Evolutionary conservation across 2,329 filamentous ascomycete species (phyloP).

Genomic region (Fragosphaeria purpurea): DNA sequence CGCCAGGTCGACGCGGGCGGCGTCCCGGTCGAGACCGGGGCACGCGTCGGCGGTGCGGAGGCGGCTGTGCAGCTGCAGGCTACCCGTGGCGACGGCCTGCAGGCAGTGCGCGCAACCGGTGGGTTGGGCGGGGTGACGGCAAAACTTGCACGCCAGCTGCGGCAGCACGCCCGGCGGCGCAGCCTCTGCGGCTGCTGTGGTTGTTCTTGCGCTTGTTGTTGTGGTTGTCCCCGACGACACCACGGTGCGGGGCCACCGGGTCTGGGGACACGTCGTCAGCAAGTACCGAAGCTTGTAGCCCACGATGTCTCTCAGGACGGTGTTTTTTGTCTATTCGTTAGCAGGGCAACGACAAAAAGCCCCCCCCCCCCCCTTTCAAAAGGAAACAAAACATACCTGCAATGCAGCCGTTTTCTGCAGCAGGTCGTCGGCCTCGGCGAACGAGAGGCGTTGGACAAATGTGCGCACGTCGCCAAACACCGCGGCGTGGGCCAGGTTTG

Average conservation of each 20-base stretch:
- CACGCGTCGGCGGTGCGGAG: slow-evolving; percentile 15
- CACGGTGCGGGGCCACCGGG: slow-evolving; percentile 7
- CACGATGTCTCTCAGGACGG: slow-evolving; percentile 17
- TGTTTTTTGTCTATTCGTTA: neutral
- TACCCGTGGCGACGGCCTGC: slow-evolving; percentile 13
- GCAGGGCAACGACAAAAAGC: too few relatives aligned
- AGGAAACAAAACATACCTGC: too few relatives aligned
- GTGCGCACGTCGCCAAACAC: slow-evolving; percentile 37
- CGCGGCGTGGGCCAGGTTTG: slow-evolving; percentile 21
- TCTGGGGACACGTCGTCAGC: slow-evolving; percentile 28
- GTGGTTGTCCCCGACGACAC: neutral
- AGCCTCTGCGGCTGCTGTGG: neutral
- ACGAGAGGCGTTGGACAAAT: slow-evolving; percentile 32
- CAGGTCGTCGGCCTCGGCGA: slow-evolving; percentile 29
- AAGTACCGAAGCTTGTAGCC: slow-evolving; percentile 35
- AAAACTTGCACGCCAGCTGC: slow-evolving; percentile 14
- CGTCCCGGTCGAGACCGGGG: slow-evolving; percentile 21
- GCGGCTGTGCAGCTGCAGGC: slow-evolving; percentile 13
- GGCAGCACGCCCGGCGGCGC: too few relatives aligned
- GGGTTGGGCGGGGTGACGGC: neutral
- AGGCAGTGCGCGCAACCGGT: slow-evolving; percentile 11
- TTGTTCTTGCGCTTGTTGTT: neutral
- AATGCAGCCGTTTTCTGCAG: slow-evolving; percentile 17
- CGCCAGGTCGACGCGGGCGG: slow-evolving; percentile 22
- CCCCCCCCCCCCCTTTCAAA: neutral